Base-by-base conservation (phyloP, 164 flowering plant genomes). In the Liriodendron chinense region DNA sequence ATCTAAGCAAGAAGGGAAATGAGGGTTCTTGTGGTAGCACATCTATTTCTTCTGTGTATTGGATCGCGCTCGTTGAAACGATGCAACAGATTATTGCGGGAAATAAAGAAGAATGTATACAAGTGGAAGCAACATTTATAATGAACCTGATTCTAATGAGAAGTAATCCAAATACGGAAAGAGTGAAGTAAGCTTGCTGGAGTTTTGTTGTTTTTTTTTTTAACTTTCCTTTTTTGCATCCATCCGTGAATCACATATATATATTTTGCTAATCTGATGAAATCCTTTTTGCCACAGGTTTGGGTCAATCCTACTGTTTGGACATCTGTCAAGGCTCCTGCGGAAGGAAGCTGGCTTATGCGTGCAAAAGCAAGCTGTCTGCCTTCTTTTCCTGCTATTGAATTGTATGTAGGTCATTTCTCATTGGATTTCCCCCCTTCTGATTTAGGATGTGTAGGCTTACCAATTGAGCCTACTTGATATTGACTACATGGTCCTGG, bases 121-220 rank as follows among this genome's bases (percentile, higher is more conserved):
- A 77, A 79, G 72, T 82, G 28, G 98, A 94, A 84, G 94, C 97
- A 64, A 74, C 90, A 70, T 89, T 90, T 24, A 75, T 90, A 83
- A 90, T 96, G 97, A 91, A 90, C 78, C 56, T 91, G 75, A 85
- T 96, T 80, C 77, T 96, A 61, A 74, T 84, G 85, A 87, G 88
- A 83, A 85, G 79, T 71, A 78, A 87, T 84, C 91, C 97, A 56
- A 83, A 75, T 68, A 53, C 66, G 28, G 95, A 87, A 67, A 92
- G 96, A 83, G 93, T 88, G 74, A 82, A 72, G 99, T 92, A 83
- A 87, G 90, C 72, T 68, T 14, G 3, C 23, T 9, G 59, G 24
- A 13, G 20, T 8, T 63, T 21, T 56, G n/a, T 69, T 50, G 23
- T 18, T 65, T 61, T 47, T 28, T 14, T 78, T 50, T 73, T n/a